Evolutionary conservation across 1,139 yeast genomes (phyloP), one percentile per base, ranked within the genome.

Genomic region (Saccharomyces hybrid): DNA sequence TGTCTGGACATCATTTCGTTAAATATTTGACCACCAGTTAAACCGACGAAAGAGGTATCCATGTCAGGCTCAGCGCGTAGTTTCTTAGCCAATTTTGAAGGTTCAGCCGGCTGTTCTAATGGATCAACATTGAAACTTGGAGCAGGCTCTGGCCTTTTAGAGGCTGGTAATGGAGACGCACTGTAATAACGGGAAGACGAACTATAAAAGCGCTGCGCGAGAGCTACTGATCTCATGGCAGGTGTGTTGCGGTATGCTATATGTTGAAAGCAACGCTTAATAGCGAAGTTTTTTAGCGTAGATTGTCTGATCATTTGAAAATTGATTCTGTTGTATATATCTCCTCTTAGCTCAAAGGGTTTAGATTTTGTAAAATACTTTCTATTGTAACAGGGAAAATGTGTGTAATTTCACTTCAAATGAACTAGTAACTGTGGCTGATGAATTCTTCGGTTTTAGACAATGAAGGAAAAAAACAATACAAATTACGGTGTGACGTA

Each of bases 1-100:
- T 93, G 97, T 72, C 97, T 83, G 59, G 85, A 80, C 97, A 93
- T 93, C 99, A 93, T 93, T 73, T 93, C 98, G 73, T 93, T 97
- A 75, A 93, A 93, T 60, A 93, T 90, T 74, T 93, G 95, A 63
- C 99, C 99, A 61, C 99, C 99, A 20, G 96, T 85, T 64, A 90
- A 81, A 13, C 99, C 99, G 58, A 93, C 88, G 67, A 91, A 85
- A 16, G 96, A 85, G 66, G 85, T 90, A 68, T 88, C 96, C 88
- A 82, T 81, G 52, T 47, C 44, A 38, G 44, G 44, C 13, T 53
- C 47, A 51, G 56, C 46, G 49, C 56, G 47, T 25, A 51, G 48
- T 54, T 48, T 47, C 51, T 55, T 47, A 47, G 56, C 49, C 55
- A 57, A 47, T 51, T 29, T 20, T 6, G 52, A 47, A 41, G 51